Evolutionary conservation across 208 protist genomes (phyloP), one percentile per base, ranked within the genome.

Genomic region (Angomonas deanei): DNA sequence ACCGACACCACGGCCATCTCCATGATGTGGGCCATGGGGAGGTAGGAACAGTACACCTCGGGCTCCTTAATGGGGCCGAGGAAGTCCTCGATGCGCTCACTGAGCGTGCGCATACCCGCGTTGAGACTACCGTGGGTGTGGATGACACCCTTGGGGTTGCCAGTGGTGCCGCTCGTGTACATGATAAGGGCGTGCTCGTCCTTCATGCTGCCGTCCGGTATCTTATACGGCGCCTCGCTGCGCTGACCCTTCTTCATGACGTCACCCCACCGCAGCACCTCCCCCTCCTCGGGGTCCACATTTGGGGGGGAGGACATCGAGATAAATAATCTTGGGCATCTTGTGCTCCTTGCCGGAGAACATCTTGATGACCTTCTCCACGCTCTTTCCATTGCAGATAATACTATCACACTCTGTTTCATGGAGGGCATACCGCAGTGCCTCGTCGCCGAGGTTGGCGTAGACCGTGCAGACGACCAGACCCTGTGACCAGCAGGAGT

Each of bases 11-110:
- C 86, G 10, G 71, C 72, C 5, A 94, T 60, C 71, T 97, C 93
- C 68, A 97, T 87, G 65, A 97, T 95, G 76, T 97, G 93, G n/a
- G 91, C 93, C 3, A 96, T 60, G 10, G 93, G 93, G 0, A 97
- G 70, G 64, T 96, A 97, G 1, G 88, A 86, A 54, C 93, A 83
- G 69, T 96, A 92, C 73, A 70, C 77, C 59, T 79, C 80, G 54
- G 96, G 79, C 33, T 74, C 69, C 47, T 56, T 76, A 24, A 66
- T 60, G 11, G 68, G 61, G 13, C 77, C 83, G 17, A 93, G 58
- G 1, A 88, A 0, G 23, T 84, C 76, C 19, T 65, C 39, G 8
- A 94, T 60, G 38, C 80, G 74, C 33, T 85, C 50, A 21, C 47
- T 46, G 46, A 83, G 71, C 19, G 78, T 80, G 66, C 63, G 64